These are phyloP conservation scores for Meira miltonrushii DNA, from an alignment of 1,284 basidiomycete species.

Conservation along the genomic window DNA sequence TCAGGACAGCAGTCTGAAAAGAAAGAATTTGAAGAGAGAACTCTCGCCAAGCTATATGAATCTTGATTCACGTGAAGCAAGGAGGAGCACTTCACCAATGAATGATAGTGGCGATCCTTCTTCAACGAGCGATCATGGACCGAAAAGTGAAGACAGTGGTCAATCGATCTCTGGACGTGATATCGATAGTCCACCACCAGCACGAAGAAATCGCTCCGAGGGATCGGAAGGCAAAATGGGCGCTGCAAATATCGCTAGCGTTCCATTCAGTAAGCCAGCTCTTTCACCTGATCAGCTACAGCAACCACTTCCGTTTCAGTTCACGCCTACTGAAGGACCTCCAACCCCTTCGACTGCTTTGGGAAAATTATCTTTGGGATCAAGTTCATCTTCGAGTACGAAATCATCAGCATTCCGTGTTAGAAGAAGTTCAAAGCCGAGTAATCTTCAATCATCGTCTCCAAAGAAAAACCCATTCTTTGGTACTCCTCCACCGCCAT, in stretches of 20 bases:
- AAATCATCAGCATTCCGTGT: not conserved
- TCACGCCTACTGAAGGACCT: slow-evolving; percentile 1
- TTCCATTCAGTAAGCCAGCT: not conserved
- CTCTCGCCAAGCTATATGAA: slow-evolving; percentile 40
- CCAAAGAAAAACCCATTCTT: not conserved
- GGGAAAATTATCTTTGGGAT: slow-evolving; percentile 20
- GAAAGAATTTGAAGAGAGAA: slow-evolving; percentile 36
- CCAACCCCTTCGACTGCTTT: slow-evolving; percentile 18
- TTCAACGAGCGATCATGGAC: slow-evolving; percentile 12
- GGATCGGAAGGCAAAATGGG: slow-evolving; percentile 4
- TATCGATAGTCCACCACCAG: slow-evolving; percentile 31
- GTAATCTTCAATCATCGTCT: not conserved
- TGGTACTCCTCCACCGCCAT: not conserved
- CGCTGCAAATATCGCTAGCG: not conserved
- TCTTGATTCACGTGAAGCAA: slow-evolving; percentile 15
- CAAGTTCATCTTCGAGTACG: not conserved
- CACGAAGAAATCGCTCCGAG: slow-evolving; percentile 26
- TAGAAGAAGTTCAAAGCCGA: slow-evolving; percentile 1
- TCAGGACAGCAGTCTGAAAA: not conserved
- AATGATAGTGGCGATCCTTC: not conserved
- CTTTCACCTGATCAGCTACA: not conserved
- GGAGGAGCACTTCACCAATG: not conserved
- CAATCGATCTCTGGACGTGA: slow-evolving; percentile 16
- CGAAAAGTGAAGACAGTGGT: not conserved
- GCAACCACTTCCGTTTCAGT: not conserved